Evolutionary conservation across 2,329 filamentous ascomycete genomes (phyloP).

Genomic region (Beauveria scarabaeidicola): DNA sequence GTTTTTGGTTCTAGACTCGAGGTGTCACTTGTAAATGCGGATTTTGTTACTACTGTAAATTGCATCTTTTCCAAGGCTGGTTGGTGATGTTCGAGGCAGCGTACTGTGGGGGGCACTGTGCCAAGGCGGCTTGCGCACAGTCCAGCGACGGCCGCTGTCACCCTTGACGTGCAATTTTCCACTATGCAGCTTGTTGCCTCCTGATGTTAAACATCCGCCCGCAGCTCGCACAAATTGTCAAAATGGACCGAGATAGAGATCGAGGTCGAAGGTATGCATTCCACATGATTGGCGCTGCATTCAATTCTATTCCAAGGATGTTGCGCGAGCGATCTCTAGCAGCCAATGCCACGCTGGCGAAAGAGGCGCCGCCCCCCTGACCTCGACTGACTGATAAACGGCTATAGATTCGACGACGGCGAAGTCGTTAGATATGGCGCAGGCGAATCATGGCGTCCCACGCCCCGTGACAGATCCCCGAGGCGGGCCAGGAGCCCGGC

Average conservation of each 20-base stretch:
- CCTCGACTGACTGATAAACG: background rate
- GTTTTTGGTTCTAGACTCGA: background rate
- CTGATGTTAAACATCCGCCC: background rate
- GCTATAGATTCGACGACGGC: slow-evolving; percentile 48
- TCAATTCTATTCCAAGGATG: background rate
- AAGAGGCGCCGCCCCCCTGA: background rate
- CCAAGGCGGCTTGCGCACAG: background rate
- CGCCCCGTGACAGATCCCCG: slow-evolving; percentile 32
- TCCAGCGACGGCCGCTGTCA: background rate
- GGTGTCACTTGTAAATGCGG: background rate
- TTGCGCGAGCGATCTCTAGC: background rate
- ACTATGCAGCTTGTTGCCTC: background rate
- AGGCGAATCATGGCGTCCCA: slow-evolving; percentile 53
- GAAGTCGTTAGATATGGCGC: slow-evolving; percentile 55
- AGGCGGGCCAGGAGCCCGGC: slow-evolving; percentile 25
- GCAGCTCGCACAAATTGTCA: background rate
- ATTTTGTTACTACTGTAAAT: background rate
- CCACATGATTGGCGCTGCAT: background rate
- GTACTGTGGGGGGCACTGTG: slow-evolving; percentile 3
- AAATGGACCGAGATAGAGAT: slow-evolving; percentile 14
- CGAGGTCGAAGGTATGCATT: slow-evolving; percentile 13
- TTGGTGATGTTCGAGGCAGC: background rate
- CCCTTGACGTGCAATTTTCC: background rate
- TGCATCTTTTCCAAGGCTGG: background rate
- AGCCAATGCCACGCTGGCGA: background rate